Evolutionary conservation across 1,284 basidiomycete species (phyloP).

Genomic region (Taiwanofungus camphoratus): DNA sequence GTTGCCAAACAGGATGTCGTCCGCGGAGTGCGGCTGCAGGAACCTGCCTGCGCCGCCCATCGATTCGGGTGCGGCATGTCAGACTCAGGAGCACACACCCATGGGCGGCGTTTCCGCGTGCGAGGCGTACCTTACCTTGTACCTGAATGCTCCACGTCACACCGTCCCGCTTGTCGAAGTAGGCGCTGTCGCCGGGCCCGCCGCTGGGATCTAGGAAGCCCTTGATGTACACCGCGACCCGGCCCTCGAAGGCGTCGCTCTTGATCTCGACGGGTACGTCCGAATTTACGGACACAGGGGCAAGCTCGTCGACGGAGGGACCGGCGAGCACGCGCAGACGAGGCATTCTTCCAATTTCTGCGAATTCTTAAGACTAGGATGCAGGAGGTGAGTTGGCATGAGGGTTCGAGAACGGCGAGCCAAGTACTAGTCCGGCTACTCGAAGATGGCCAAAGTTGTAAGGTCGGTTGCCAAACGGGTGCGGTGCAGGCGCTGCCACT

Average conservation of each 20-base stretch:
- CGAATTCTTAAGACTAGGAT: too few relatives aligned
- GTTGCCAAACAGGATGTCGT: conserved; percentile 89
- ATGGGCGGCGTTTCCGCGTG: background rate
- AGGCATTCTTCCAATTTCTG: conserved; percentile 43
- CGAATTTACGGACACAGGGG: conserved; percentile 64
- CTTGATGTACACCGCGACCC: conserved; percentile 70
- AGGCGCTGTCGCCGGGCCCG: conserved; percentile 42
- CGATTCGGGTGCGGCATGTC: background rate
- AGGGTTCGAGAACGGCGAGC: too few relatives aligned
- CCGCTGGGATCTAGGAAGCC: conserved; percentile 55
- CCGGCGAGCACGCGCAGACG: conserved; percentile 65
- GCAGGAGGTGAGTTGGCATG: too few relatives aligned
- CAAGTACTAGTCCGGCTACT: too few relatives aligned
- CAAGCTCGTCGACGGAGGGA: conserved; percentile 44
- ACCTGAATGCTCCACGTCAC: conserved; percentile 87
- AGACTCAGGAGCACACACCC: too few relatives aligned
- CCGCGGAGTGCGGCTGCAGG: conserved; percentile 55
- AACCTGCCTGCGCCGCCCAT: conserved; percentile 70
- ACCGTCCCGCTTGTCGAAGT: conserved; percentile 60
- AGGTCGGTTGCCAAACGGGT: too few relatives aligned
- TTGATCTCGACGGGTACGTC: conserved; percentile 43
- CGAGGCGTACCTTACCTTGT: conserved; percentile 48
- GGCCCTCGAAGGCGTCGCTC: conserved; percentile 67
- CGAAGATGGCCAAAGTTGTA: too few relatives aligned
- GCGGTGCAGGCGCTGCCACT: too few relatives aligned